Evolutionary conservation across 805 yeast species (phyloP), one percentile per base, ranked within the genome.

Genomic region (Pichia membranifaciens): DNA sequence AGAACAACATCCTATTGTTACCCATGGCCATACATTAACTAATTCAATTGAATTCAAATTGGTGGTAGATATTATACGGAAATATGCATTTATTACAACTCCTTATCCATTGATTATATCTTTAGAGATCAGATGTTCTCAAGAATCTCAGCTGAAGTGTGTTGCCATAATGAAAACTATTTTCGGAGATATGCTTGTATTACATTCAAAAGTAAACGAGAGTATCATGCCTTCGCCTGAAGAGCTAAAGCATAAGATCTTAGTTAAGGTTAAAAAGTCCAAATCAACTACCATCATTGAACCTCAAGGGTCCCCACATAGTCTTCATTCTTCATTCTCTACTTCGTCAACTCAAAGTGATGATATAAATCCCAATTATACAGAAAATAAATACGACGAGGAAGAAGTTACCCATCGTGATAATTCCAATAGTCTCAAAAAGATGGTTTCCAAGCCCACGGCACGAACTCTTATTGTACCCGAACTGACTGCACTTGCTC

Each of bases 1-100:
- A 41, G 43, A 41, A 20, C 43, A 41, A 31, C 10, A 84, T 0
- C 99, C 99, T 0, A 77, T 87, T 0, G 96, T 93, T 0, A 84
- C 85, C 25, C 99, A 93, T 64, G 99, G 99, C 0, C 68, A 83
- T 42, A 79, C 96, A 0, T 78, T 93, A 52, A 87, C 98, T 0
- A 73, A 82, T 0, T 78, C 91, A 1, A 78, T 91, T 10, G 76
- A 80, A 2, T 74, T 91, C 28, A 62, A 69, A 10, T 82, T 81
- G 53, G 97, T 89, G 2, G 64, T 88, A 3, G 77, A 75, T 34
- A 78, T 88, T 0, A 79, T 95, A 10, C 75, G 82, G 55, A 87
- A 87, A 61, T 87, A 87, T 62, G 95, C 96, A 0, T 93, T 95
- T 60, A 80, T 87, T n/a, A 72, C 89, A 0, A 77, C 96, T 0